A percentile compares a stretch with the other conserved stretches of the same genome.
These are phyloP conservation scores for Macrolepiota fuliginosa DNA, from an alignment of 768 basidiomycete species.

Conservation along the genomic window DNA sequence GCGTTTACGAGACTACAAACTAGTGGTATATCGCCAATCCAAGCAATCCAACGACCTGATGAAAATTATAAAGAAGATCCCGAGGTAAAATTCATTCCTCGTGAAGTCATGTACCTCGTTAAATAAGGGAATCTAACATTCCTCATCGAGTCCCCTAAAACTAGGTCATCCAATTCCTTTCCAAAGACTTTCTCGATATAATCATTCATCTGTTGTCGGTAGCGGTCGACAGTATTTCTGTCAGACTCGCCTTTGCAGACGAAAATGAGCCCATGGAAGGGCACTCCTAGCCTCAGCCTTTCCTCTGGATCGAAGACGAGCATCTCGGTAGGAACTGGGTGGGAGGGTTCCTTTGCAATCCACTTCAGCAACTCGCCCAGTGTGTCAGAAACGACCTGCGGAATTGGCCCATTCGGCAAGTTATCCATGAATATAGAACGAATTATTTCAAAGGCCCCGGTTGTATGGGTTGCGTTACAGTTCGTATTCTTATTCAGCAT, in stretches of 20 bases:
- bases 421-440: not conserved
- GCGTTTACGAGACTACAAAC: no score
- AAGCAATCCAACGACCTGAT: no score
- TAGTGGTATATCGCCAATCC: no score
- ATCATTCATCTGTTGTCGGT: not conserved
- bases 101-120: not conserved
- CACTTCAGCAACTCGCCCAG: not conserved
- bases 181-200: not conserved
- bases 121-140: not conserved
- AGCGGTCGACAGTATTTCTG: not conserved
- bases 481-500: not conserved
- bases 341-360: not conserved
- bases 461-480: not conserved
- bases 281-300: not conserved
- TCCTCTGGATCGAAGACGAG: not conserved
- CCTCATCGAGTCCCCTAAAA: not conserved
- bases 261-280: not conserved
- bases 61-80: no score
- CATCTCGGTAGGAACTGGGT: not conserved
- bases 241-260: not conserved
- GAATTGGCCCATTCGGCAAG: not conserved
- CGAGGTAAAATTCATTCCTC: no score
- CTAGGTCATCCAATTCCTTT: not conserved
- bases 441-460: not conserved
- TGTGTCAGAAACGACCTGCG: not conserved